Percentiles rank a stretch among this genome's conserved stretches.
These are phyloP conservation scores for Paramecium primaurelia DNA, from an alignment of 73 alveolate species.

Conservation along the genomic window DNA sequence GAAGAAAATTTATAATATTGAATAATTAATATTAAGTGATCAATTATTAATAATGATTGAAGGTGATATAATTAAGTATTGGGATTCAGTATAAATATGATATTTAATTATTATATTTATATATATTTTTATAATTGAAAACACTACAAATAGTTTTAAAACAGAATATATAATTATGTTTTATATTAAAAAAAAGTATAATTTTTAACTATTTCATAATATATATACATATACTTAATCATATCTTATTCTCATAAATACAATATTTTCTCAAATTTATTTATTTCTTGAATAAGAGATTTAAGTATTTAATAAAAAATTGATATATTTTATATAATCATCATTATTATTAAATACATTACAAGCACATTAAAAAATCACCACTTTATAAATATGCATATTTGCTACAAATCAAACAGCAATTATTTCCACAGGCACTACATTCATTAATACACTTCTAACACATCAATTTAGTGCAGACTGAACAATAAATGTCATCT, in stretches of 20 bases:
- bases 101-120: too few species aligned
- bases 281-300: background rate
- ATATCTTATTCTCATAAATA: too few species aligned
- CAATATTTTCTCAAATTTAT: too few species aligned
- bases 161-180: too few species aligned
- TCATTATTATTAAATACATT: background rate
- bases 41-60: background rate
- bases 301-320: conserved; percentile 91
- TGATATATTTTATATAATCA: conserved; percentile 66
- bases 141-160: too few species aligned
- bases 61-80: background rate
- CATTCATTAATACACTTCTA: background rate
- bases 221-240: too few species aligned
- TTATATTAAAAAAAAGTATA: too few species aligned
- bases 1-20: background rate
- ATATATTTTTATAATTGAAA: too few species aligned
- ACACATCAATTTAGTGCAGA: background rate
- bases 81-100: background rate
- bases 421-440: background rate
- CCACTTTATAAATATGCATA: background rate
- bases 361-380: background rate
- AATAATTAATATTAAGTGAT: background rate
- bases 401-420: background rate
- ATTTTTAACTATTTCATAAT: too few species aligned
- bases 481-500: background rate